phyloP scores from a whole-genome alignment of 2,329 filamentous ascomycete species.

The Pseudofabraea citricarpa region DNA sequence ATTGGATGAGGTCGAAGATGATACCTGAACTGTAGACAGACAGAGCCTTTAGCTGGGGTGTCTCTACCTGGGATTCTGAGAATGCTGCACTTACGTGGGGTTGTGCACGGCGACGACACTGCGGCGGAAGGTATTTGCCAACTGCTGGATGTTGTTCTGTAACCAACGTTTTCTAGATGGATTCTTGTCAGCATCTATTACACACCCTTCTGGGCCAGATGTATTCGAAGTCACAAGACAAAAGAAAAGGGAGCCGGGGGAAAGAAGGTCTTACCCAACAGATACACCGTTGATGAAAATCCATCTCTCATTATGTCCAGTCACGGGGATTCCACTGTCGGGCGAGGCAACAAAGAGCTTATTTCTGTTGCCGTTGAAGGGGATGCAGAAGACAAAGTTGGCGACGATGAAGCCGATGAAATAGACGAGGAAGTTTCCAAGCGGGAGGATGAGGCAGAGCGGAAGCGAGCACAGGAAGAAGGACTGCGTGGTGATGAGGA shows the following conservation, averaged over 20 bases:
- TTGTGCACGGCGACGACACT: constrained; percentile 70
- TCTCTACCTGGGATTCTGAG: too few species aligned
- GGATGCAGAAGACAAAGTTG: constrained; percentile 44
- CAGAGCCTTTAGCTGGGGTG: neutral
- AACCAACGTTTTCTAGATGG: constrained; percentile 54
- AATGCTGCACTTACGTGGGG: constrained; percentile 45
- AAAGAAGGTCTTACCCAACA: constrained; percentile 39
- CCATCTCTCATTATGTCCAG: constrained; percentile 62
- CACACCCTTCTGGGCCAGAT: too few species aligned
- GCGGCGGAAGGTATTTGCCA: constrained; percentile 66
- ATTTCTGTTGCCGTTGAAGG: constrained; percentile 40
- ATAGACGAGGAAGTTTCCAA: constrained; percentile 21
- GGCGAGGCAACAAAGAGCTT: constrained; percentile 27
- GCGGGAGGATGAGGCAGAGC: constrained; percentile 4
- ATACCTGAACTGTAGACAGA: constrained; percentile 43
- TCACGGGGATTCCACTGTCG: constrained; percentile 47
- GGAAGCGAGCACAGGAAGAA: constrained; percentile 37
- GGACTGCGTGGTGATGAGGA: constrained; percentile 53
- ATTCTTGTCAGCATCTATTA: constrained; percentile 4
- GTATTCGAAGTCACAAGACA: too few species aligned
- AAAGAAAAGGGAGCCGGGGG: neutral
- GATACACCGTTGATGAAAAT: constrained; percentile 73
- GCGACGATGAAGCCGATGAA: constrained; percentile 40
- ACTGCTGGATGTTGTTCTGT: constrained; percentile 61
- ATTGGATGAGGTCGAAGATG: constrained; percentile 70